Base-by-base conservation (phyloP, 345 rosid genomes). In the Salix caprea region DNA sequence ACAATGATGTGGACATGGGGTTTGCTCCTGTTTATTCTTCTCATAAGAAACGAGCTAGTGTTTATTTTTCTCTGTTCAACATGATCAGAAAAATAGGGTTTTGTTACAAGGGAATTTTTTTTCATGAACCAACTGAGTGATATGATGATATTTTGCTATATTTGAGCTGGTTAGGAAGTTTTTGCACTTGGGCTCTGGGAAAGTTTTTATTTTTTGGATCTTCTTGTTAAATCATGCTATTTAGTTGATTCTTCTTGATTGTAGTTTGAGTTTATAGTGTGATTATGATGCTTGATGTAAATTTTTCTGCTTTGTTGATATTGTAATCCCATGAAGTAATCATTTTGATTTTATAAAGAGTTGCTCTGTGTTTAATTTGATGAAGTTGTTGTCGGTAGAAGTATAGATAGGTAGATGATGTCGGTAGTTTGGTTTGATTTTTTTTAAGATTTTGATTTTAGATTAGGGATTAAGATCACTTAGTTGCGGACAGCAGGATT, bases 1-100 rank as follows among this genome's bases (percentile, higher is more conserved):
- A 85, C 81, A 92, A 82, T 46, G 96, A 92, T 39, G 1, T 82
- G 28, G 93, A 91, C 48, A 82, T 90, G 85, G 94, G 91, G 89
- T 89, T 77, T 7, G 50, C 60, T 62, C 42, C 54, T 69, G 67
- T 9, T 61, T 68, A 26, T 34, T 56, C 44, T 32, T 40, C 2
- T 21, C 1, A 24, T 39, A 24, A 24, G 1, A 54, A 15, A 30
- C 60, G 32, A 24, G 56, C 34, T 70, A 70, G 69, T 74, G 48
- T 48, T 76, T 77, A 54, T 37, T 50, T 48, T 18, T 8, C 12
- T 34, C 28, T 1, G 23, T 58, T 12, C 26, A 58, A 58, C 23
- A 23, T 23, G 5, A 26, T n/a, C 6, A 23, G 64, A 4, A 58
- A 40, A 58, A 58, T 58, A 23, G 64, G 64, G 15, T 58, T 23